Evolutionary conservation across 1,284 basidiomycete genomes (phyloP), one percentile per base, ranked within the genome.

Genomic region (Ganoderma sinense): DNA sequence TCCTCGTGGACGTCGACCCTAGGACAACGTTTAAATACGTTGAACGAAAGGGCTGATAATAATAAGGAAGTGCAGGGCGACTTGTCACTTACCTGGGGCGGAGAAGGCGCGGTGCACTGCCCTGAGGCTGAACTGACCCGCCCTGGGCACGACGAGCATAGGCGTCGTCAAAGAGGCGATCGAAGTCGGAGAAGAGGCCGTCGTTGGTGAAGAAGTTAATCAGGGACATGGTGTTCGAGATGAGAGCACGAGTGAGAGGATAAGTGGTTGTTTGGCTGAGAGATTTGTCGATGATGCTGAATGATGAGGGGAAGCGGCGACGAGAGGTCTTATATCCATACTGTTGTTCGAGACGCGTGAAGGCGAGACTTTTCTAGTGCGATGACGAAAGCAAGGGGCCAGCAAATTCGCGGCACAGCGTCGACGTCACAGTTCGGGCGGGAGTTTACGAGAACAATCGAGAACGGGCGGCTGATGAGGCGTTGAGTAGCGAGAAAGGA

Each of bases 1-100:
- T 84, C 78, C 73, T 87, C 85, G 70, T 86, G 82, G 1, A 88
- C 72, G 72, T 88, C 86, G 80, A 87, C 58, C 36, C 45, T 68
- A 6, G 5, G 36, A 36, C 26, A 29, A 8, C 11, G n/a, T 20
- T n/a, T n/a, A 5, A 39, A n/a, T 64, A 13, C 1, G 45, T 7
- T 18, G 1, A 8, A 31, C 26, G 0, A 31, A 4, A 6, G 53
- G 53, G 1, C 3, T 0, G 3, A 16, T 26, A 10, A 16, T 1
- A 1, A 2, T 1, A 1, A 18, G 16, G 5, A 36, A 36, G 33
- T 36, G 33, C 33, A 8, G 33, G 4, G 8, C 16, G n/a, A 31
- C 16, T 62, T 64, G 69, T 69, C 72, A 31, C 16, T 62, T 64
- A 71, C 72, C 72, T 69, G 4, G 72, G 72, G 18, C 72, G 61